Base-by-base conservation (phyloP, 2,329 filamentous ascomycete genomes). In the Neopestalotiopsis sp. region DNA sequence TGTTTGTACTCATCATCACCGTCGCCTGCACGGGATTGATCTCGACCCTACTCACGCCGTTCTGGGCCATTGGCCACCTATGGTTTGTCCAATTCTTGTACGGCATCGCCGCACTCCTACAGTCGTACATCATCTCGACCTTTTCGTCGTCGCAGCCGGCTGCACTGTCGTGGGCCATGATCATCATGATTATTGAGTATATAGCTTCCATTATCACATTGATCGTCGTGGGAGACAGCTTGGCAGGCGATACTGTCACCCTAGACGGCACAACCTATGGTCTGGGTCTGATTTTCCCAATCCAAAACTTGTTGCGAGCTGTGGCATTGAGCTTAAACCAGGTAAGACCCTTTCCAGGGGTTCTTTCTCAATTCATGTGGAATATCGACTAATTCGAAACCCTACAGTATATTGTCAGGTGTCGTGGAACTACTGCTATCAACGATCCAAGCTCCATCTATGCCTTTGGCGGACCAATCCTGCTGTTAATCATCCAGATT, bases 391-490 rank as follows among this genome's bases (percentile, higher is more conserved):
- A 7, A 53, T n/a, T 17, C 45, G 5, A 38, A 38, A 38, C 10
- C 7, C 2, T 20, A 7, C 83, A 88, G 10, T 91, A 91, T 76
- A 88, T 86, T 3, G 80, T 91, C 5, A 81, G 88, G 6, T 92
- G 90, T 74, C 83, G 82, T 14, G 84, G 83, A 30, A 77, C 83
- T 28, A 72, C 78, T 14, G 80, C 87, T 58, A 67, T 76, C 34
- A 72, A 71, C 2, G 45, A 76, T 70, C 88, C 90, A 0, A 90
- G 89, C 13, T 88, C 84, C 0, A 88, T 92, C 61, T 84, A 83
- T 2, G 85, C 89, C 2, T 93, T 92, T 74, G 91, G 91, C 28
- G 90, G 90, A 0, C 90, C 90, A 0, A 92, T 93, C 38, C 78
- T 91, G 0, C 92, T 92, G 73, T 85, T 93, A 4, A 85, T 90